Conservation (phyloP, 495 filamentous ascomycete species). For the Penicillium daleae region DNA sequence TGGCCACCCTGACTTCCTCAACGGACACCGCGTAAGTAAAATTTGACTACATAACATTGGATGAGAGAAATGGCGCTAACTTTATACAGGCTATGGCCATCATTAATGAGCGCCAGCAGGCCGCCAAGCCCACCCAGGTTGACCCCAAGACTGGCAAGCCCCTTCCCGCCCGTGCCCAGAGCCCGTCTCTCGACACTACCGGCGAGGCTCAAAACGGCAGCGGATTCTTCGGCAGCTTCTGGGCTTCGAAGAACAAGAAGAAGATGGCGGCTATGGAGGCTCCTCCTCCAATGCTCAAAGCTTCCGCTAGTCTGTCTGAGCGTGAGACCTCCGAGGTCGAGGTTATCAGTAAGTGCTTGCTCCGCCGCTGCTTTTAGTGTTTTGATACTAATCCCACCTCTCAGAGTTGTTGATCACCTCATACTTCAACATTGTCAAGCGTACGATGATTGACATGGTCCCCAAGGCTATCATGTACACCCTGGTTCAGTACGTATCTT, state of each 20-base stretch:
- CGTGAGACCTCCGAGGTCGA: conserved; percentile 94
- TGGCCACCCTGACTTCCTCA: conserved; percentile 96
- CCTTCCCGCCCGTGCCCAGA: conserved; percentile 74
- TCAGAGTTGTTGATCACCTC: conserved; percentile 91
- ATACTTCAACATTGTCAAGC: conserved; percentile 96
- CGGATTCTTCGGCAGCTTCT: conserved; percentile 97
- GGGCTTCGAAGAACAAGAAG: conserved; percentile 98
- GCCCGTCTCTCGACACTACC: conserved; percentile 61
- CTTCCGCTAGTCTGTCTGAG: conserved; percentile 88
- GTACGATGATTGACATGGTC: conserved; percentile 99
- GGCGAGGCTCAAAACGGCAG: conserved; percentile 60
- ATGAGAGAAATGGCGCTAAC: conserved; percentile 9
- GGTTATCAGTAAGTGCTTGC: conserved; percentile 84
- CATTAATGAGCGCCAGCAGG: conserved; percentile 85
- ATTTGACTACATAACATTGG: conserved; percentile 5
- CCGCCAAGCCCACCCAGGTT: conserved; percentile 87
- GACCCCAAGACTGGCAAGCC: conserved; percentile 99
- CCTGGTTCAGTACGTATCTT: conserved; percentile 80
- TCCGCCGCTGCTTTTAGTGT: not conserved
- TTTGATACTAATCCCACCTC: conserved; percentile 10
- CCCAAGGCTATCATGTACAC: conserved; percentile 99
- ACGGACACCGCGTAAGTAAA: conserved; percentile 75
- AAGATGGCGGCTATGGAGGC: conserved; percentile 99
- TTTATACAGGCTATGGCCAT: conserved; percentile 83
- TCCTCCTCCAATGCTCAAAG: conserved; percentile 90